Conservation (phyloP, 1,284 basidiomycete species). For the Naganishia sp. region DNA sequence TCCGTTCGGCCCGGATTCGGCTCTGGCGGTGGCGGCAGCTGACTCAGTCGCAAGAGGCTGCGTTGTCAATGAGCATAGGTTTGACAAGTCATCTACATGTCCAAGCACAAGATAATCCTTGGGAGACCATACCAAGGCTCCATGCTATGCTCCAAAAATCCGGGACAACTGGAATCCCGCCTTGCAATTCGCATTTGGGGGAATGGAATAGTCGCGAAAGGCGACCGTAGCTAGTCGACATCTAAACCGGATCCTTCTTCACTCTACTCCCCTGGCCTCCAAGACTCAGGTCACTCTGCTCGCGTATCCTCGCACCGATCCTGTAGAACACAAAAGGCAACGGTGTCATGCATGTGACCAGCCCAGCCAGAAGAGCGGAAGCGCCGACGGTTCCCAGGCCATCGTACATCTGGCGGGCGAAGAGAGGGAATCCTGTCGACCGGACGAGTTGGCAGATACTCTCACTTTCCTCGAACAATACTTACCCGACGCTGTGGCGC, state of each 20-base stretch:
- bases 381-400: conserved; percentile 70
- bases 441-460: not conserved
- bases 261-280: not conserved
- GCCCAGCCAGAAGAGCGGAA: conserved; percentile 70
- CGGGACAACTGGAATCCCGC: no score
- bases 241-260: not conserved
- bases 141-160: no score
- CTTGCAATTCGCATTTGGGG: not conserved
- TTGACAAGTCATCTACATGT: no score
- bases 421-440: conserved; percentile 61
- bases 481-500: conserved; percentile 63
- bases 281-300: conserved; percentile 33
- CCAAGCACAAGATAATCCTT: no score
- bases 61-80: no score
- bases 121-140: no score
- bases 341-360: conserved; percentile 68
- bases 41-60: no score
- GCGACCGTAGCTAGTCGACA: not conserved
- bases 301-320: conserved; percentile 47
- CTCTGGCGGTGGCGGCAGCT: no score
- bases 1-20: not conserved
- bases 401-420: conserved; percentile 50
- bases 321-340: conserved; percentile 61
- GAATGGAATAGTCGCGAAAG: not conserved
- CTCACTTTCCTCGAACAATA: not conserved